Evolutionary conservation across 1,284 basidiomycete species (phyloP).

Genomic region (Pseudozyma hubeiensis): DNA sequence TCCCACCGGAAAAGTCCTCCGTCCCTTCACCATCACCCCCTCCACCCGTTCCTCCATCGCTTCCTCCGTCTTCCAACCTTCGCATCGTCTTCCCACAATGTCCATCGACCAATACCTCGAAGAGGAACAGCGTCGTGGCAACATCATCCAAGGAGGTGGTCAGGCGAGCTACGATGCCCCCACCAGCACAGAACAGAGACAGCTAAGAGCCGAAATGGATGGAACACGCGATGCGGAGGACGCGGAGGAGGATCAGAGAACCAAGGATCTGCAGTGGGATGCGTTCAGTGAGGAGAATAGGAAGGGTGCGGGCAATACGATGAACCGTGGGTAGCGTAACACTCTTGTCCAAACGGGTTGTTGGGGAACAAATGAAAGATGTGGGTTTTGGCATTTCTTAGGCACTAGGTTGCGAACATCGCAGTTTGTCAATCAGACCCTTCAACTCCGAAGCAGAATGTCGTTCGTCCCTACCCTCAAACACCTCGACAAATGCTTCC

Average conservation of each 20-base stretch:
- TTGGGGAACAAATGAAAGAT: no score
- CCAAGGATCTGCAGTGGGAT: constrained; percentile 61
- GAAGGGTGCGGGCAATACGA: constrained; percentile 88
- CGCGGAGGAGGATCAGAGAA: constrained; percentile 74
- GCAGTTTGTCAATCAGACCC: background rate
- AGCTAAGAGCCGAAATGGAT: constrained; percentile 75
- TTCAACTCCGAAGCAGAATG: constrained; percentile 10
- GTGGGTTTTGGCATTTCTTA: background rate
- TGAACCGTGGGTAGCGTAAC: constrained; percentile 79
- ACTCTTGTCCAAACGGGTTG: no score
- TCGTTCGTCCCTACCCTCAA: constrained; percentile 16
- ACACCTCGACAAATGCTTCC: constrained; percentile 25
- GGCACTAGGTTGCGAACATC: background rate
- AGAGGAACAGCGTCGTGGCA: constrained; percentile 84
- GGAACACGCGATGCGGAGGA: constrained; percentile 79
- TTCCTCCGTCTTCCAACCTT: constrained; percentile 84
- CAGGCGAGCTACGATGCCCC: constrained; percentile 37
- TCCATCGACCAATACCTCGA: constrained; percentile 93
- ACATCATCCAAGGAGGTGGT: constrained; percentile 84
- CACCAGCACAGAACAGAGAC: constrained; percentile 70
- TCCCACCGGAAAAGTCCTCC: constrained; percentile 58
- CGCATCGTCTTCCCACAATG: constrained; percentile 94
- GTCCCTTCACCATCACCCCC: constrained; percentile 63
- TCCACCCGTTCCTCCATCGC: constrained; percentile 73
- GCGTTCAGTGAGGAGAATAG: constrained; percentile 51